Evolutionary conservation across 805 yeast species (phyloP), one percentile per base, ranked within the genome.

Genomic region (Metschnikowia koreensis): DNA sequence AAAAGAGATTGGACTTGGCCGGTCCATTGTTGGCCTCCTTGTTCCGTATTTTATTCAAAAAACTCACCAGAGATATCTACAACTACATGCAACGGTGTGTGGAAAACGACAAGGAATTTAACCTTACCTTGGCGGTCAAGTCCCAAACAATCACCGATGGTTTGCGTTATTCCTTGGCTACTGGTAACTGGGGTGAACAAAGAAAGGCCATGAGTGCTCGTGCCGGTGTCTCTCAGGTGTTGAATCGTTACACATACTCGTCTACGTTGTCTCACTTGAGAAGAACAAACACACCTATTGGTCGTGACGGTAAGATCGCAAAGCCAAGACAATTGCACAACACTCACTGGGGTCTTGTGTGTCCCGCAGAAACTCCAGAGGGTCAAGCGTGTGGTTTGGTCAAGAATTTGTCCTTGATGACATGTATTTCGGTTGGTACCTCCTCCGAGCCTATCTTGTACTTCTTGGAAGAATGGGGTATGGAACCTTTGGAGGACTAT

Each of bases 151-250:
- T 94, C 63, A 94, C 99, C 38, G 93, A 96, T 55, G 99, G 99
- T 68, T 81, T 94, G 72, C 89, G 96, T 68, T 94, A 94, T 73
- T 94, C 99, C 38, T 80, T 94, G 66, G 99, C 99, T 49, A 94
- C 99, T 13, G 99, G 99, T 80, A 94, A 94, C 76, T 94, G 99
- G 99, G 99, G 99, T 77, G 99, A 94, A 73, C 99, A 94, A 71
- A 93, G 92, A 85, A 94, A 94, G 71, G 97, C 98, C 12, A 94
- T 94, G 99, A 85, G 94, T 55, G 86, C 97, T 16, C 86, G 97
- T 71, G 99, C 99, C 6, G 99, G 99, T 82, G 99, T 96, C 44
- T 93, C 98, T 28, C 99, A 94, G 78, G 99, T 94, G 60, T 81
- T 94, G 72, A 94, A 94, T 71, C 84, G 99, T 76, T 94, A 94